Evolutionary conservation across 768 basidiomycete genomes (phyloP).

Genomic region (Phylloporus sp.): DNA sequence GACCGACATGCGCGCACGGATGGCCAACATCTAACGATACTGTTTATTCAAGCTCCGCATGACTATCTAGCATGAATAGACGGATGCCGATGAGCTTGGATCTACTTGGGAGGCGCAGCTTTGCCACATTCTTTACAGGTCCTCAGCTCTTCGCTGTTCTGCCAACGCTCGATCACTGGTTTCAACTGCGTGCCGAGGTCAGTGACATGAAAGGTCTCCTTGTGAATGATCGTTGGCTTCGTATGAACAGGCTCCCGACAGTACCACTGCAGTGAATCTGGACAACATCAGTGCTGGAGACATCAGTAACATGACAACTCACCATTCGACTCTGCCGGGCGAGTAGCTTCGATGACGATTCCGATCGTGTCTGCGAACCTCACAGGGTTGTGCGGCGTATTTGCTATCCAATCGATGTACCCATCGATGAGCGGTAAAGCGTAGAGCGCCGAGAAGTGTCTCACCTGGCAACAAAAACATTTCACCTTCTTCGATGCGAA

Average conservation of each 20-base stretch:
- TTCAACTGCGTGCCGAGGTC: slow-evolving; percentile 94
- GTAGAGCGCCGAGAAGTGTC: slow-evolving; percentile 13
- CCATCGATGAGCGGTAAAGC: neutral
- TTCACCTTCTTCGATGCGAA: slow-evolving; percentile 88
- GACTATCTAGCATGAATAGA: neutral
- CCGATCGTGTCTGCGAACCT: slow-evolving; percentile 89
- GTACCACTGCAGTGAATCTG: slow-evolving; percentile 93
- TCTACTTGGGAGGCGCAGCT: slow-evolving; percentile 55
- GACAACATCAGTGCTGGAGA: neutral
- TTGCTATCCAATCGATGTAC: slow-evolving; percentile 47
- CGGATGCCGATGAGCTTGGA: no score
- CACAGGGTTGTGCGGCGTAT: slow-evolving; percentile 95
- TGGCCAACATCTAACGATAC: neutral
- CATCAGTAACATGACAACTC: slow-evolving; percentile 13
- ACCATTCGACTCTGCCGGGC: slow-evolving; percentile 78
- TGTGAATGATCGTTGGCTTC: slow-evolving; percentile 70
- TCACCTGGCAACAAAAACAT: slow-evolving; percentile 94
- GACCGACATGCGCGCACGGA: no score
- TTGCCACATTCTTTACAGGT: slow-evolving; percentile 70
- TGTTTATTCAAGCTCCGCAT: slow-evolving; percentile 18
- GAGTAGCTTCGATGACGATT: slow-evolving; percentile 82
- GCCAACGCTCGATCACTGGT: slow-evolving; percentile 86
- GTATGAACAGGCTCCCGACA: slow-evolving; percentile 63
- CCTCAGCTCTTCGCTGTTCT: slow-evolving; percentile 57
- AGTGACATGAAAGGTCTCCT: slow-evolving; percentile 82